phyloP scores from a whole-genome alignment of 495 filamentous ascomycete species.

The Jackrogersella minutella region DNA sequence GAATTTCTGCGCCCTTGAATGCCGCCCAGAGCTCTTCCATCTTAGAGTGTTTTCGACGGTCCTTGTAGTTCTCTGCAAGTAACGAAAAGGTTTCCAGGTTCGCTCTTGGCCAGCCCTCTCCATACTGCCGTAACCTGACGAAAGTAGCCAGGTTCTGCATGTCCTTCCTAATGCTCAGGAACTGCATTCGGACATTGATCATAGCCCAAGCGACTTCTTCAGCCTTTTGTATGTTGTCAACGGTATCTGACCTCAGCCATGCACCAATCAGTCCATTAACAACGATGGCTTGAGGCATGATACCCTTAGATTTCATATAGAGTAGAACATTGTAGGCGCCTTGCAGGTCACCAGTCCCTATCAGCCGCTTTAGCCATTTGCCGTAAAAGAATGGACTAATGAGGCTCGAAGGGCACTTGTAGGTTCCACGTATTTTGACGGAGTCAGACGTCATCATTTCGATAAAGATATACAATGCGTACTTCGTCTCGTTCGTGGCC shows the following conservation, averaged over 20 bases:
- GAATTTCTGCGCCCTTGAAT: slow-evolving; percentile 66
- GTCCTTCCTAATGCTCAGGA: slow-evolving; percentile 57
- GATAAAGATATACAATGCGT: slow-evolving; percentile 76
- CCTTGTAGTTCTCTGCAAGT: slow-evolving; percentile 74
- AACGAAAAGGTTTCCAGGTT: slow-evolving; percentile 80
- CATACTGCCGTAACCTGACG: slow-evolving; percentile 48
- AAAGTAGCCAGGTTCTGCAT: slow-evolving; percentile 38
- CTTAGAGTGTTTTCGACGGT: slow-evolving; percentile 63
- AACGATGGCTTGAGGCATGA: slow-evolving; percentile 71
- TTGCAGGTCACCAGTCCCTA: slow-evolving; percentile 73
- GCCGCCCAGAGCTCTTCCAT: slow-evolving; percentile 65
- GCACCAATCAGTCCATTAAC: slow-evolving; percentile 79
- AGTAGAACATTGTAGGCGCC: slow-evolving; percentile 73
- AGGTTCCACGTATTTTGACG: slow-evolving; percentile 51
- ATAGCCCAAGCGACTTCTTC: slow-evolving; percentile 79
- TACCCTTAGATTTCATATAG: slow-evolving; percentile 70
- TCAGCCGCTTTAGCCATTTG: slow-evolving; percentile 81
- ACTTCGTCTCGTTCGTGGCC: slow-evolving; percentile 62
- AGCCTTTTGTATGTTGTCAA: slow-evolving; percentile 64
- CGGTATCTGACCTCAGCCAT: slow-evolving; percentile 69
- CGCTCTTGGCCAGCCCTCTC: slow-evolving; percentile 53
- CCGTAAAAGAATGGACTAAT: slow-evolving; percentile 83
- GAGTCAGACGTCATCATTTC: slow-evolving; percentile 81
- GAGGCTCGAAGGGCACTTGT: slow-evolving; percentile 65
- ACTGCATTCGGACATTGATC: slow-evolving; percentile 71